These are phyloP conservation scores for Dendrocalamus latiflorus DNA, from an alignment of 202 grass and related monocot genomes.

Conservation along the genomic window DNA sequence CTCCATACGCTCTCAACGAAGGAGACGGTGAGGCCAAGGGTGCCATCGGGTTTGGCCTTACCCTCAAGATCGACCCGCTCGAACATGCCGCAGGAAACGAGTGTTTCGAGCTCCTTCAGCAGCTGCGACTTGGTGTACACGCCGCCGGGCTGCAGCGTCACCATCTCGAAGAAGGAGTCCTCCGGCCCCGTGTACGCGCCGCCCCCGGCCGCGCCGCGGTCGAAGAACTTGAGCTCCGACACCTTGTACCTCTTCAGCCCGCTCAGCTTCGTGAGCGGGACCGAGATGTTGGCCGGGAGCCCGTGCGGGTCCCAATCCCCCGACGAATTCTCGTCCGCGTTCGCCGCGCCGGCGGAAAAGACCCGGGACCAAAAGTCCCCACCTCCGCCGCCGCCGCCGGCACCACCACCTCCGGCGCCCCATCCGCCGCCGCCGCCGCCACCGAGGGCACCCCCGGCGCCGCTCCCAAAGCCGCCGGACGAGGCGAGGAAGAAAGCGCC, in stretches of 20 bases:
- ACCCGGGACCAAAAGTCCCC: slow-evolving; percentile 62
- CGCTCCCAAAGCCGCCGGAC: slow-evolving; percentile 47
- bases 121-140: slow-evolving; percentile 89
- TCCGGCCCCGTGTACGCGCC: slow-evolving; percentile 55
- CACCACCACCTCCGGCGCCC: slow-evolving; percentile 40
- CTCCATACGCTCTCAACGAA: slow-evolving; percentile 84
- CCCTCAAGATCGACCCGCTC: slow-evolving; percentile 82
- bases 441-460: slow-evolving; percentile 24
- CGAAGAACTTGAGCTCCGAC: slow-evolving; percentile 83
- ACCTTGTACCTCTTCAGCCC: slow-evolving; percentile 74
- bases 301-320: slow-evolving; percentile 82
- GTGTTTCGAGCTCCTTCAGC: slow-evolving; percentile 74
- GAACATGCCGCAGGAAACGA: slow-evolving; percentile 87
- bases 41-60: slow-evolving; percentile 84
- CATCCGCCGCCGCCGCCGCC: slow-evolving; percentile 36
- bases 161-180: slow-evolving; percentile 97
- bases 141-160: slow-evolving; percentile 92
- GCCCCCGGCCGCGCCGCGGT: slow-evolving; percentile 15
- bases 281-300: slow-evolving; percentile 63
- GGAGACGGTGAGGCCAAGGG: slow-evolving; percentile 68
- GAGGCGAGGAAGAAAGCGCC: slow-evolving; percentile 54
- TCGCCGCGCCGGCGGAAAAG: slow-evolving; percentile 51
- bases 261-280: slow-evolving; percentile 81
- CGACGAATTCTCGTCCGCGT: slow-evolving; percentile 56
- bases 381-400: slow-evolving; percentile 39